These are phyloP conservation scores for Lyophyllum decastes DNA, from an alignment of 768 basidiomycete genomes.

Conservation along the genomic window DNA sequence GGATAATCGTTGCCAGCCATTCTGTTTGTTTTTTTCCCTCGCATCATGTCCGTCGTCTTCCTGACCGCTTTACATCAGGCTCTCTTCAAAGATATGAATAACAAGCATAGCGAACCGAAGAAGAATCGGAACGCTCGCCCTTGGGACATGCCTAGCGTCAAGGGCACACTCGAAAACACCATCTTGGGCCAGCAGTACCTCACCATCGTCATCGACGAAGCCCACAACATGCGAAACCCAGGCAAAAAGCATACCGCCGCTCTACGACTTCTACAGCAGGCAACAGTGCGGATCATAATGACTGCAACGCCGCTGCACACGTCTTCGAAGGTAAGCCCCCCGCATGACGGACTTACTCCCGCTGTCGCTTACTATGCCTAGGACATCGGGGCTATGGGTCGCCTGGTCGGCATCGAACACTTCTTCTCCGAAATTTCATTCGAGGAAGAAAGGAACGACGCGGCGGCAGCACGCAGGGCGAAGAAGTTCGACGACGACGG, in stretches of 20 bases:
- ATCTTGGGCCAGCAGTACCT: constrained; percentile 26
- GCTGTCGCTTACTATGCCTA: constrained; percentile 3
- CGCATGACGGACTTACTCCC: neutral
- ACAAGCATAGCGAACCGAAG: neutral
- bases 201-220: constrained; percentile 20
- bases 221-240: constrained; percentile 22
- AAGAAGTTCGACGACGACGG: constrained; percentile 18
- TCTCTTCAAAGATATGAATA: constrained; percentile 13
- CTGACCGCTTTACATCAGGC: constrained; percentile 15
- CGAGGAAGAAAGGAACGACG: constrained; percentile 23
- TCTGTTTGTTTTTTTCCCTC: constrained; percentile 20
- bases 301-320: constrained; percentile 28
- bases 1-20: constrained; percentile 24
- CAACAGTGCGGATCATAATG: constrained; percentile 7
- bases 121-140: constrained; percentile 5
- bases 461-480: neutral
- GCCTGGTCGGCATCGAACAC: constrained; percentile 23
- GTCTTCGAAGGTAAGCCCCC: constrained; percentile 19
- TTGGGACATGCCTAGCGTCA: constrained; percentile 17
- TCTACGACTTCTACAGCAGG: constrained; percentile 14
- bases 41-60: neutral
- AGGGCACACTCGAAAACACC: neutral
- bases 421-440: constrained; percentile 21
- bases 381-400: constrained; percentile 29
- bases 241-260: constrained; percentile 13